phyloP scores from a whole-genome alignment of 2,329 filamentous ascomycete species.

The Aspergillus texensis region DNA sequence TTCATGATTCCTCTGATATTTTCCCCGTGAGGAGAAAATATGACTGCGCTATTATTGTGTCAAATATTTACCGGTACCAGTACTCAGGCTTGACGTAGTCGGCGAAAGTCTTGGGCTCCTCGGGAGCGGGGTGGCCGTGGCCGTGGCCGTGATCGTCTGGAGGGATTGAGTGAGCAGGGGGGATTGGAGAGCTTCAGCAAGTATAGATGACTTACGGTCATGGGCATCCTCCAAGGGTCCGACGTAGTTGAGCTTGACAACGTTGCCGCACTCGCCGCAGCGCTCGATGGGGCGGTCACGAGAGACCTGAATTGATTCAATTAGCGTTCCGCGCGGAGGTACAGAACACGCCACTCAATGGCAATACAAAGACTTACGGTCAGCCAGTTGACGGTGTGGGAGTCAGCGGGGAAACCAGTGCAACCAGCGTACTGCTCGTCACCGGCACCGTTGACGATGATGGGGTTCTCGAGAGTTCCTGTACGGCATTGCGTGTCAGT shows the following conservation, averaged over 20 bases:
- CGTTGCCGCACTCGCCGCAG: conserved; percentile 94
- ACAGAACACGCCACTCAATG: conserved; percentile 21
- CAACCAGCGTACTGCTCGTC: conserved; percentile 97
- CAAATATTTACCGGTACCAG: conserved; percentile 63
- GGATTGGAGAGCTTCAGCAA: not conserved
- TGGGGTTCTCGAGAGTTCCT: conserved; percentile 89
- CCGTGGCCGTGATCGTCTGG: conserved; percentile 45
- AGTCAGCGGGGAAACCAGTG: conserved; percentile 91
- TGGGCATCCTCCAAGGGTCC: conserved; percentile 75
- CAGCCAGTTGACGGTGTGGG: conserved; percentile 88
- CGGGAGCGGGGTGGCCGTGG: conserved; percentile 55
- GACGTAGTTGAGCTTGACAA: conserved; percentile 97
- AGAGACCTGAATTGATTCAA: conserved; percentile 62
- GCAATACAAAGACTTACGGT: conserved; percentile 61
- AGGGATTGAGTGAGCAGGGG: conserved; percentile 18
- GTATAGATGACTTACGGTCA: conserved; percentile 49
- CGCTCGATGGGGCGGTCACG: conserved; percentile 89
- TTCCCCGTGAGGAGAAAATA: conserved; percentile 10
- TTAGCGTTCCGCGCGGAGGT: not conserved
- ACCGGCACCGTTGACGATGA: conserved; percentile 85
- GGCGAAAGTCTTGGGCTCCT: conserved; percentile 94
- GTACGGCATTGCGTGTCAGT: conserved; percentile 12
- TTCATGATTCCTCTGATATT: not conserved
- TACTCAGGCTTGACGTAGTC: conserved; percentile 96
- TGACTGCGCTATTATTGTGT: conserved; percentile 21